A percentile compares a stretch with the other conserved stretches of the same genome.
Conservation (phyloP, 179 eudicot genomes). For the Gypsophila paniculata region DNA sequence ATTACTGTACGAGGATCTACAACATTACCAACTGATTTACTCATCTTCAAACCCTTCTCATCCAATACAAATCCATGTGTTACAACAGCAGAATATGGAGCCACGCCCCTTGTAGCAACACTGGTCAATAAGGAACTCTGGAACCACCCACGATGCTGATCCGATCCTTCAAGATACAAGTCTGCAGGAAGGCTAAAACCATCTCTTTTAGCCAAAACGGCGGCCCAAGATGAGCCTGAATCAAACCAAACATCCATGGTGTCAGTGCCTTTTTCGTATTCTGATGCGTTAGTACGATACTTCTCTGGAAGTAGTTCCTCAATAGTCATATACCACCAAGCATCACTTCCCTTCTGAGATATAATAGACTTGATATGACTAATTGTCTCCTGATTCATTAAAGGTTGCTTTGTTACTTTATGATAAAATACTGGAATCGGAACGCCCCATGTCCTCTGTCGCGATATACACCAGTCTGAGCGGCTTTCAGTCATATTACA, state of each 20-base stretch:
- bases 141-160: conserved; percentile 99
- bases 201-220: conserved; percentile 72
- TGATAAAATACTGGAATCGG: conserved; percentile 99
- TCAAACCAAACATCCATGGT: conserved; percentile 99
- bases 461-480: conserved; percentile 99
- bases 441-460: conserved; percentile 98
- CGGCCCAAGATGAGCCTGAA: conserved; percentile 99
- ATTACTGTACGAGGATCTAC: conserved; percentile 88
- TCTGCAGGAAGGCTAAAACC: conserved; percentile 79
- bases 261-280: conserved; percentile 80
- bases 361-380: conserved; percentile 73
- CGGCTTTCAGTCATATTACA: conserved; percentile 88
- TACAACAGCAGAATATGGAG: conserved; percentile 78
- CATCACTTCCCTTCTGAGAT: conserved; percentile 87
- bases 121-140: conserved; percentile 95
- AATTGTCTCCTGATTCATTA: conserved; percentile 85
- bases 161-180: conserved; percentile 95
- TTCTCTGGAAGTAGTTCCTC: conserved; percentile 83
- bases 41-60: conserved; percentile 97
- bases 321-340: conserved; percentile 91
- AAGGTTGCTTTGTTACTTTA: conserved; percentile 74
- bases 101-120: conserved; percentile 86
- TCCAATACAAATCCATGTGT: conserved; percentile 99
- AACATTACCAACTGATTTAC: conserved; percentile 97
- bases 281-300: conserved; percentile 68